Percentiles rank a stretch among this genome's conserved stretches.
These are phyloP conservation scores for Candida berthetii DNA, from an alignment of 805 yeast species.

Conservation along the genomic window DNA sequence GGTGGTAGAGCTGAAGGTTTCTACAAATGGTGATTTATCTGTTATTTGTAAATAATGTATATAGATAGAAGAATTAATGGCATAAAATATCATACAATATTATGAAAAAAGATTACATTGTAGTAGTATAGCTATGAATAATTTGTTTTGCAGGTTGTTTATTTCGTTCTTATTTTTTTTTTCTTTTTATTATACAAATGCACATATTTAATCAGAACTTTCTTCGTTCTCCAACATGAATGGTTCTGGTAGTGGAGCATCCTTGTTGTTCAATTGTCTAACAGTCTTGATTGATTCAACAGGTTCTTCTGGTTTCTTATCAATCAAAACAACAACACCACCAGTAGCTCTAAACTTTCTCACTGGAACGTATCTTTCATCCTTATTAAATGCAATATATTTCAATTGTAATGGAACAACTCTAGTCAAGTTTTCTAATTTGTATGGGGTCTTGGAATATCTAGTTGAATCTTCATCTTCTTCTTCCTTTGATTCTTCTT, in stretches of 20 bases:
- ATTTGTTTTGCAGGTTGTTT: too few relatives aligned
- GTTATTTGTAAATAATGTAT: neutral
- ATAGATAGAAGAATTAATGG: neutral
- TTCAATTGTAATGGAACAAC: conserved; percentile 86
- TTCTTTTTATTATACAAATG: neutral
- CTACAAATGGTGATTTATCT: conserved; percentile 44
- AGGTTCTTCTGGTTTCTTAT: conserved; percentile 54
- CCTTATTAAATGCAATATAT: conserved; percentile 71
- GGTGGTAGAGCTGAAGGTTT: conserved; percentile 34
- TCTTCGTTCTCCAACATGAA: conserved; percentile 48
- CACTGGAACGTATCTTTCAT: conserved; percentile 75
- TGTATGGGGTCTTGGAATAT: conserved; percentile 60
- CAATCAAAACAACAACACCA: conserved; percentile 70
- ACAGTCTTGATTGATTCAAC: conserved; percentile 72
- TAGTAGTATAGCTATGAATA: neutral
- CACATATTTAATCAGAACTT: conserved; percentile 26
- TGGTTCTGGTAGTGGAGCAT: conserved; percentile 70
- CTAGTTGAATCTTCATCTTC: conserved; percentile 33
- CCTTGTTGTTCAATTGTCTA: conserved; percentile 68
- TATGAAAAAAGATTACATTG: too few relatives aligned
- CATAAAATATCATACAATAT: too few relatives aligned
- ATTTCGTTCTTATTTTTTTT: too few relatives aligned
- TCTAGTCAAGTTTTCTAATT: conserved; percentile 74
- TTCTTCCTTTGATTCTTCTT: conserved; percentile 21
- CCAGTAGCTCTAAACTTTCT: conserved; percentile 64